Base-by-base conservation (phyloP, 371 early-diverging fungal genomes). In the Mucor velutinosus region DNA sequence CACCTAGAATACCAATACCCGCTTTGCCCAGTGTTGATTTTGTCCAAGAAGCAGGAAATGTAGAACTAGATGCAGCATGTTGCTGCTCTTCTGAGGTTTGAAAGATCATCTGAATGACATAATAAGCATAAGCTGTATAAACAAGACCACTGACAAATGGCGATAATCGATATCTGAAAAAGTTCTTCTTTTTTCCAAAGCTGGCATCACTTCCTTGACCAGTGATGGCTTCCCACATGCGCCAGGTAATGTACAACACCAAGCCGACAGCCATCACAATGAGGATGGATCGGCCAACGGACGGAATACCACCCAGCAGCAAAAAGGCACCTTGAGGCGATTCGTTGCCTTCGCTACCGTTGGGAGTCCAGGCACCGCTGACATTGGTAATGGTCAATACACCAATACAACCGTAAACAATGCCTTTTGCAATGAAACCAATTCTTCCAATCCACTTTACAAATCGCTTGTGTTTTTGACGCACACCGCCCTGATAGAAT, bases 261-360 rank as follows among this genome's bases (percentile, higher is more conserved):
- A 81, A 66, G 8, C 83, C 83, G 33, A 80, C 63, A 2, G 81
- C 81, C 79, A 83, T 80, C 1, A 79, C 69, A 32, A 83, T 70
- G 17, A 83, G 60, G 25, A 80, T 67, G 3, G 79, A 66, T 69
- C 77, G 64, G 17, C 83, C 83, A 41, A 80, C 57, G 0, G 69
- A 56, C 12, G 81, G 81, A 60, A 77, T 75, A 29, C 81, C 81
- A 7, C 83, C 83, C 11, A 83, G 33, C 17, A 83, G 62, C 14
- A 83, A 57, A 63, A 83, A 83, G 12, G 76, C 83, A 17, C 83
- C 83, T 73, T 78, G 79, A 23, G 83, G 83, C 10, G 79, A 79
- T 58, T 80, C 83, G 60, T 83, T 80, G 25, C 75, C 74, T 60
- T 63, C 58, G 58, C 79, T 78, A 23, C 81, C 81, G 53, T 80